phyloP scores from a whole-genome alignment of 306 rosid species.

The Lathyrus tuberosus region DNA sequence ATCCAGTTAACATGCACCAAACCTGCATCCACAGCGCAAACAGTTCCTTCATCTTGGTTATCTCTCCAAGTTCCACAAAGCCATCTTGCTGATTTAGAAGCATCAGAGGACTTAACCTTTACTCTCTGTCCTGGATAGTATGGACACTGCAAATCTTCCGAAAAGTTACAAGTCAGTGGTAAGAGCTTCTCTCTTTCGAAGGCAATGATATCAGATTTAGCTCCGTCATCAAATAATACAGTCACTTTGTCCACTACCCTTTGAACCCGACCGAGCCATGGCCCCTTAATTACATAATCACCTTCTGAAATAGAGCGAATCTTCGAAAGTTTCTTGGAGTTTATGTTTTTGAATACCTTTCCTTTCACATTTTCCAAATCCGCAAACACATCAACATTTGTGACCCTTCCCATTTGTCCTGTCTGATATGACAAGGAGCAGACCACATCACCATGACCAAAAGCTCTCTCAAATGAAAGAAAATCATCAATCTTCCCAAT shows the following conservation, averaged over 20 bases:
- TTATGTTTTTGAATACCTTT: constrained; percentile 57
- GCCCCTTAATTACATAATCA: constrained; percentile 73
- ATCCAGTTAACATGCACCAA: constrained; percentile 81
- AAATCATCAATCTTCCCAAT: constrained; percentile 89
- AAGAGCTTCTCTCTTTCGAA: constrained; percentile 65
- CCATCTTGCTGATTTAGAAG: constrained; percentile 73
- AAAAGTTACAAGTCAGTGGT: constrained; percentile 60
- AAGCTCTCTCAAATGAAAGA: constrained; percentile 84
- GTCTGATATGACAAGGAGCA: constrained; percentile 63
- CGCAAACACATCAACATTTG: constrained; percentile 61
- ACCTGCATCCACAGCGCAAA: constrained; percentile 76
- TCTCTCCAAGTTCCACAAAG: constrained; percentile 80
- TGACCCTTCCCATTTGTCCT: constrained; percentile 89
- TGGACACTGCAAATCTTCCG: constrained; percentile 81
- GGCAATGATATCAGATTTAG: constrained; percentile 59
- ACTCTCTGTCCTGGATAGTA: constrained; percentile 96
- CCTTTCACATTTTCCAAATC: constrained; percentile 80
- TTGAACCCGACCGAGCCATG: constrained; percentile 86
- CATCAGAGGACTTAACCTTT: constrained; percentile 52
- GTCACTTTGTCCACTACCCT: constrained; percentile 71
- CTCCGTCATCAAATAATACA: constrained; percentile 79
- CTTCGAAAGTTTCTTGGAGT: constrained; percentile 60
- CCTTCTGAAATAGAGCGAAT: constrained; percentile 74
- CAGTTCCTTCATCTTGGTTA: constrained; percentile 74
- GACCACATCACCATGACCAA: constrained; percentile 83